These are phyloP conservation scores for Agastache rugosa DNA, from an alignment of 257 asterid genomes.

Conservation along the genomic window DNA sequence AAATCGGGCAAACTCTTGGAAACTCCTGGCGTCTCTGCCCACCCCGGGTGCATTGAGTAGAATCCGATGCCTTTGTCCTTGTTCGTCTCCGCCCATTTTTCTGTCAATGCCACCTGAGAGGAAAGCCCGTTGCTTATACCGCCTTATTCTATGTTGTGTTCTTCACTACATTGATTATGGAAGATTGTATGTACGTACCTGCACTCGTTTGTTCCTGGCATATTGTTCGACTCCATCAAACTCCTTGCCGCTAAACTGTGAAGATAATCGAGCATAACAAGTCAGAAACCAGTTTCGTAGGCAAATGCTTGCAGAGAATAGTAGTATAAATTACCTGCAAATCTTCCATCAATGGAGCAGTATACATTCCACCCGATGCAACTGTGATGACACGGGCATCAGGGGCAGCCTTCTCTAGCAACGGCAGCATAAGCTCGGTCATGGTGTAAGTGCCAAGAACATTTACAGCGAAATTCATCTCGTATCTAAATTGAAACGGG, in stretches of 20 bases:
- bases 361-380: constrained; percentile 95
- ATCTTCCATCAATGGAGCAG: constrained; percentile 79
- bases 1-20: constrained; percentile 74
- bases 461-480: constrained; percentile 86
- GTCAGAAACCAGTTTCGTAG: neutral
- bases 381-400: constrained; percentile 97
- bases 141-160: neutral
- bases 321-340: constrained; percentile 54
- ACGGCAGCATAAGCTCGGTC: constrained; percentile 80
- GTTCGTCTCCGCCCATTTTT: constrained; percentile 81
- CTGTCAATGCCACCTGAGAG: constrained; percentile 84
- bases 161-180: neutral
- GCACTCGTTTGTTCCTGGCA: constrained; percentile 93
- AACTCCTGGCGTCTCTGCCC: constrained; percentile 99
- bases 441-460: constrained; percentile 84
- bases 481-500: constrained; percentile 52
- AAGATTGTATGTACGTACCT: constrained; percentile 55
- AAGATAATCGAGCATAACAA: constrained; percentile 30
- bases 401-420: constrained; percentile 87
- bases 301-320: neutral
- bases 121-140: neutral
- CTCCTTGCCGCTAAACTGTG: constrained; percentile 63
- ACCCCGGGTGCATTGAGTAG: constrained; percentile 98
- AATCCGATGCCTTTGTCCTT: constrained; percentile 70
- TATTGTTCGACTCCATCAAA: constrained; percentile 87